Evolutionary conservation across 345 rosid genomes (phyloP).

Genomic region (Gynandropsis gynandra): DNA sequence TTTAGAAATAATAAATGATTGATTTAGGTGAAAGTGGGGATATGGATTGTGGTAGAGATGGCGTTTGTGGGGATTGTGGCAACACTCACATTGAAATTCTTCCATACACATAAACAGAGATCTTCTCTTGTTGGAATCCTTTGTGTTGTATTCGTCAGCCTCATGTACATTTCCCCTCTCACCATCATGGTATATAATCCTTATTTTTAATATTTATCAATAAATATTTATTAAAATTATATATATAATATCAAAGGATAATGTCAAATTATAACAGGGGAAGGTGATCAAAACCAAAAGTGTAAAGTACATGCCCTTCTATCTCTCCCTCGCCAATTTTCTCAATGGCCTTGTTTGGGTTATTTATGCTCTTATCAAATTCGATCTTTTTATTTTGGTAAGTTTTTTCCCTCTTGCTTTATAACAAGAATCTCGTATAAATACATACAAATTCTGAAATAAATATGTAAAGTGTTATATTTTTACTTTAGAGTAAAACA

Average conservation of each 20-base stretch:
- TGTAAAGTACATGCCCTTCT: constrained; percentile 53
- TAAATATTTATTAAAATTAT: too few species aligned
- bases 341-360: constrained; percentile 41
- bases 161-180: constrained; percentile 61
- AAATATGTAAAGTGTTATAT: too few species aligned
- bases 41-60: constrained; percentile 29
- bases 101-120: constrained; percentile 31
- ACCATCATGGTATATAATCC: constrained; percentile 40
- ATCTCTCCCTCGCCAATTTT: constrained; percentile 39
- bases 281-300: constrained; percentile 46
- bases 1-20: too few species aligned
- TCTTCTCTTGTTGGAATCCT: constrained; percentile 29
- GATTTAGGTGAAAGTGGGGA: constrained; percentile 30
- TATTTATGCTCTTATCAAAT: constrained; percentile 36
- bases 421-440: not conserved
- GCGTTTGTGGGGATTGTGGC: constrained; percentile 28
- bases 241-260: too few species aligned
- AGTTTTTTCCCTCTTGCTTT: not conserved
- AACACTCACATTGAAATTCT: constrained; percentile 30
- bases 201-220: not conserved
- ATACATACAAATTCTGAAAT: not conserved
- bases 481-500: too few species aligned
- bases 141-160: constrained; percentile 28
- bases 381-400: constrained; percentile 47
- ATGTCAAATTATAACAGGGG: constrained; percentile 34